Percentiles rank a stretch among this genome's conserved stretches.
Conservation (phyloP, 1,139 yeast genomes). For the Geotrichum histeridarum region DNA sequence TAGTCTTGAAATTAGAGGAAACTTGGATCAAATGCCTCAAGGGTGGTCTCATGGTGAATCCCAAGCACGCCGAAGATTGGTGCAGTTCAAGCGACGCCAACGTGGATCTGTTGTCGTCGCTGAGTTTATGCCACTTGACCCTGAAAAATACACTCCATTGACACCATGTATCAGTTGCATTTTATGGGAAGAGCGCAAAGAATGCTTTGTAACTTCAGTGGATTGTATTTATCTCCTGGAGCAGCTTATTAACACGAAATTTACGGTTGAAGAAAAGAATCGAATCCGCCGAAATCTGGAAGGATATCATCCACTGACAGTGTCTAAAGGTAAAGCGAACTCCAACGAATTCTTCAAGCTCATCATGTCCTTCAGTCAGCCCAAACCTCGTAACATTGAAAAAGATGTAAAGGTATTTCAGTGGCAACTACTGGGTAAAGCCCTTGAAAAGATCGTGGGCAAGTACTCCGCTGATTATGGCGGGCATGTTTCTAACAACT, state of each 20-base stretch:
- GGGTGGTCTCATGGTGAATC: slow-evolving; percentile 36
- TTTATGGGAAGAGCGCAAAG: slow-evolving; percentile 51
- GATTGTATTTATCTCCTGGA: slow-evolving; percentile 59
- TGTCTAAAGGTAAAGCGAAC: slow-evolving; percentile 48
- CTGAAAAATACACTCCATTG: slow-evolving; percentile 32
- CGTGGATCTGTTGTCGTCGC: slow-evolving; percentile 36
- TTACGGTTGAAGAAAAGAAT: slow-evolving; percentile 65
- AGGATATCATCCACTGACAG: slow-evolving; percentile 58
- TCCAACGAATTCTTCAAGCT: slow-evolving; percentile 49
- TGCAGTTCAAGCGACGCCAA: slow-evolving; percentile 36
- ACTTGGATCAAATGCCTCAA: slow-evolving; percentile 35
- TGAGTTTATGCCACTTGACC: slow-evolving; percentile 34
- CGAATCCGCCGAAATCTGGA: slow-evolving; percentile 65
- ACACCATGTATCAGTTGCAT: slow-evolving; percentile 51
- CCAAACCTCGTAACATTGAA: slow-evolving; percentile 67
- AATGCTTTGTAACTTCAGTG: slow-evolving; percentile 58
- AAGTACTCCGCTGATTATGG: slow-evolving; percentile 46
- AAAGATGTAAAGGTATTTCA: slow-evolving; percentile 66
- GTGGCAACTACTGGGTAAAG: slow-evolving; percentile 53
- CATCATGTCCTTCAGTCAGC: slow-evolving; percentile 60
- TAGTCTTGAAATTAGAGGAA: slow-evolving; percentile 35
- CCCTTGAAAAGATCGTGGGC: slow-evolving; percentile 56
- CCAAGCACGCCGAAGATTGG: slow-evolving; percentile 35
- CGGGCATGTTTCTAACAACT: slow-evolving; percentile 14
- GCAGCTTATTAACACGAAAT: slow-evolving; percentile 51